phyloP scores from a whole-genome alignment of 768 basidiomycete species.

The Rhizopogon vesiculosus region DNA sequence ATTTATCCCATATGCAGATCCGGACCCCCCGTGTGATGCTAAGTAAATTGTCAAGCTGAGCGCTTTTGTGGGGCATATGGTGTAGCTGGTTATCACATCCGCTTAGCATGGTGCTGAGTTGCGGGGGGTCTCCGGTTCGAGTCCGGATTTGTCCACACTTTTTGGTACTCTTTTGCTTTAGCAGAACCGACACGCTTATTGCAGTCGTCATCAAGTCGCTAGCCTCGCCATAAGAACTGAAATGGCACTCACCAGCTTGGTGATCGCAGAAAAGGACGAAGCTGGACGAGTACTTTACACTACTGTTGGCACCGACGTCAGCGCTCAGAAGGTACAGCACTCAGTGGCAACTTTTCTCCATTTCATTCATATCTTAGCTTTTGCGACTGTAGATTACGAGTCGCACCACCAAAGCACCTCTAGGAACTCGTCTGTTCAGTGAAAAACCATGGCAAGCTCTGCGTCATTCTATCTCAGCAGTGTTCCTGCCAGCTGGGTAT shows the following conservation, averaged over 20 bases:
- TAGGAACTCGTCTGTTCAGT: not conserved
- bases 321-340: not conserved
- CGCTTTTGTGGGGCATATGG: conserved; percentile 27
- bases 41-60: too few species aligned
- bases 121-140: conserved; percentile 37
- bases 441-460: not conserved
- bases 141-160: conserved; percentile 34
- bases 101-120: conserved; percentile 29
- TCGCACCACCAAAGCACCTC: not conserved
- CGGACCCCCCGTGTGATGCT: too few species aligned
- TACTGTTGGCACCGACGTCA: not conserved
- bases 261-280: not conserved
- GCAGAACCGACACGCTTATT: too few species aligned
- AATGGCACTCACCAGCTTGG: not conserved
- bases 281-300: not conserved
- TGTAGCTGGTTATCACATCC: conserved; percentile 38
- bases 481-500: conserved; percentile 63
- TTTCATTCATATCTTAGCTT: not conserved
- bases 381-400: not conserved
- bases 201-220: too few species aligned
- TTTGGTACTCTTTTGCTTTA: too few species aligned
- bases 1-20: too few species aligned
- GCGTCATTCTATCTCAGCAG: not conserved
- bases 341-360: not conserved
- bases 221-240: not conserved